Evolutionary conservation across 495 filamentous ascomycete species (phyloP), one percentile per base, ranked within the genome.

Genomic region (Podospora tetraspora): DNA sequence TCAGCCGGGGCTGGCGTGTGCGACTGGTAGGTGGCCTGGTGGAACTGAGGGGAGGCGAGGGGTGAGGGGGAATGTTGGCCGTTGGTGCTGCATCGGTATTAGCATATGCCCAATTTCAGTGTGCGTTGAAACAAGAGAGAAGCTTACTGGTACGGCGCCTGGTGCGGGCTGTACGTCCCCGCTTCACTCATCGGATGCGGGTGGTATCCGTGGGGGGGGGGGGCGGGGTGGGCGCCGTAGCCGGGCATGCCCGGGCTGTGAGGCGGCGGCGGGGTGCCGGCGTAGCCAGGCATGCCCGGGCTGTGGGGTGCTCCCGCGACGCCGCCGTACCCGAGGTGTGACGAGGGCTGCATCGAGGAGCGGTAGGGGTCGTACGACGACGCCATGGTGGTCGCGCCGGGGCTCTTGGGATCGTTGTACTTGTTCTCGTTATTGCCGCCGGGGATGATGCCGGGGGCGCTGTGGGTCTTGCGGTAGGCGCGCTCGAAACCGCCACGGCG

Each of bases 401-500:
- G 74, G 57, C 76, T 79, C 72, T 78, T 78, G 7, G 70, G 70
- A 24, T 60, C 62, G 64, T 63, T 21, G 63, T 75, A 75, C 4
- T 64, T 67, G 16, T 64, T 57, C 67, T 75, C 77, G 22, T 66
- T 65, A 67, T 76, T 74, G 32, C 52, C 21, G 11, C 52, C 32
- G 34, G 62, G 34, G 13, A 60, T 60, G 59, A 60, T 43, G 62
- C 66, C n/a, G 27, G 32, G 61, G n/a, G 65, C 0, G 61, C 12
- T 7, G 61, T 19, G 19, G 0, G 10, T 68, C 68, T 73, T 72
- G 32, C 74, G 71, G 52, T 76, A 71, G 16, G 77, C 76, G 24
- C 74, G 74, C 29, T 80, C 69, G 24, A 79, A 74, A 0, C 75
- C 76, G 10, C 79, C 77, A 10, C 75, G 74, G 9, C 80, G 76